Evolutionary conservation across 2,329 filamentous ascomycete species (phyloP), one percentile per base, ranked within the genome.

Genomic region (Aspergillus floridensis): DNA sequence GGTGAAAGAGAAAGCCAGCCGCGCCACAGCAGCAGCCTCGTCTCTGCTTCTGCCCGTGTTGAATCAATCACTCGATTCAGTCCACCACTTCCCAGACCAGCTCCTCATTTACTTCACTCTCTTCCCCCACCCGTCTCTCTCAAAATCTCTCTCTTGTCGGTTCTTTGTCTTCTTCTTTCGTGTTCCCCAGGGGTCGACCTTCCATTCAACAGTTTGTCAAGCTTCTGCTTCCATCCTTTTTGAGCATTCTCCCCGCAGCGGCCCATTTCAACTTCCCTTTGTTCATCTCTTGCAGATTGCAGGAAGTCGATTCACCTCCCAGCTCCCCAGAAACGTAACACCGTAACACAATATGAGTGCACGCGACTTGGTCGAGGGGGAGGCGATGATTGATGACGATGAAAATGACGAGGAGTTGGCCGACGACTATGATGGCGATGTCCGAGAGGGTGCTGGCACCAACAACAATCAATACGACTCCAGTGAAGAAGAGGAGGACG

Each of bases 401-500:
- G 85, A 87, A 62, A 90, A 93, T 56, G 92, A 96, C 62, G 91
- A 90, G 69, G 91, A 89, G 10, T 89, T 89, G 62, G 89, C 92
- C 68, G 91, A 93, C 65, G 90, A 91, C 63, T 87, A 84, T 26
- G 71, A 72, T 8, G 89, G 86, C 55, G 84, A 89, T 68, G 75
- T 79, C 50, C 80, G 71, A 58, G 68, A 67, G 75, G 80, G 60
- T 66, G 67, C 61, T 62, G 67, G 60, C 70, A 73, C 61, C 35
- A 76, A 78, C 50, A 78, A 75, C 51, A 73, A 81, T 52, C 77
- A 91, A 57, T 88, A 93, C 69, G 92, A 96, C 76, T 96, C 91
- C 0, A 96, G 91, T 68, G 92, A 96, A 68, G 92, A 96, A 71
- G 92, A 96, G 63, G 91, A 96, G 35, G 91, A 96, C 58, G 92